Conservation (phyloP, 2,329 filamentous ascomycete species). For the Elsinoe batatas region DNA sequence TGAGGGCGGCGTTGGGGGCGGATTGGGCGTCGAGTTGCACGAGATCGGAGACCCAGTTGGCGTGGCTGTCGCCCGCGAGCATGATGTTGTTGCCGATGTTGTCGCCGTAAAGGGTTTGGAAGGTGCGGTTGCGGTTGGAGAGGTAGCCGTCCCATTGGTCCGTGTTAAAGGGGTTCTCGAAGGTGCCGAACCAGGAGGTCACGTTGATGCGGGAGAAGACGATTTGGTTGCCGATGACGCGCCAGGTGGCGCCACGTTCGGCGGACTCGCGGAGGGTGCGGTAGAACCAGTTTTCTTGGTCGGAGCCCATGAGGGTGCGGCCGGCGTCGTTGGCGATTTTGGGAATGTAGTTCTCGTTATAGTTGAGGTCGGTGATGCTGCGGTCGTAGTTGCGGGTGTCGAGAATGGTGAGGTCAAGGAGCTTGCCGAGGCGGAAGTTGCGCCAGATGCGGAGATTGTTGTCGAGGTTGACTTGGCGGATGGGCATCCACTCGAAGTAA, state of each 20-base stretch:
- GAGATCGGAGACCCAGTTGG: slow-evolving; percentile 45
- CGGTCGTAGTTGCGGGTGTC: slow-evolving; percentile 62
- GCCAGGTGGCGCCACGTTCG: slow-evolving; percentile 59
- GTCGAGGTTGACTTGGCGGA: slow-evolving; percentile 56
- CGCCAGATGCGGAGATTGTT: slow-evolving; percentile 62
- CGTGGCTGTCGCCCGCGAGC: slow-evolving; percentile 60
- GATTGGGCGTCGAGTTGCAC: slow-evolving; percentile 35
- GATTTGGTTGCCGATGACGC: slow-evolving; percentile 61
- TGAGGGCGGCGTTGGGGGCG: slow-evolving; percentile 1
- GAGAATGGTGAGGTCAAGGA: slow-evolving; percentile 58
- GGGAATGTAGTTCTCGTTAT: slow-evolving; percentile 52
- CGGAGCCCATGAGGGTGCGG: slow-evolving; percentile 59
- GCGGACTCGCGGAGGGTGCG: slow-evolving; percentile 35
- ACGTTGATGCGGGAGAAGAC: slow-evolving; percentile 52
- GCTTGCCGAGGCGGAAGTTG: slow-evolving; percentile 52
- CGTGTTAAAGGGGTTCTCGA: slow-evolving; percentile 39
- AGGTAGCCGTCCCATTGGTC: slow-evolving; percentile 58
- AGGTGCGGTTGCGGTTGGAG: slow-evolving; percentile 60
- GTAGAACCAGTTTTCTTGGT: slow-evolving; percentile 69
- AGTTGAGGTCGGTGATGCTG: slow-evolving; percentile 48
- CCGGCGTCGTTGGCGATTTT: slow-evolving; percentile 56
- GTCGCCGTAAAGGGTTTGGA: slow-evolving; percentile 56
- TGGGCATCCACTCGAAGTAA: slow-evolving; percentile 57
- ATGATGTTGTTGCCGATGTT: slow-evolving; percentile 64
- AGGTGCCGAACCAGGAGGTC: slow-evolving; percentile 34